Base-by-base conservation (phyloP, 2,329 filamentous ascomycete species). In the Clonostachys solani region DNA sequence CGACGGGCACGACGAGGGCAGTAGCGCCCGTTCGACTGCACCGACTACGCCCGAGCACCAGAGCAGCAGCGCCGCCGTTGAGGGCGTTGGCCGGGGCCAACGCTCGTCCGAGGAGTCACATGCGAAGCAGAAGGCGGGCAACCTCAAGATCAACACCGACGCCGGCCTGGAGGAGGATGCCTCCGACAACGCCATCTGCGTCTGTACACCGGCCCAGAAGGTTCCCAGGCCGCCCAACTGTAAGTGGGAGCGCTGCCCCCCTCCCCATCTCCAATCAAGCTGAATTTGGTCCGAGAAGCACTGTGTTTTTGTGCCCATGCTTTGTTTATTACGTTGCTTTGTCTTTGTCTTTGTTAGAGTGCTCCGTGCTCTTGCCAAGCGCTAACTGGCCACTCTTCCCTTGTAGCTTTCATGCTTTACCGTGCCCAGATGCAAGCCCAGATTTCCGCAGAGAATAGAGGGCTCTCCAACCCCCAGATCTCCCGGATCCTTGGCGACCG, bases 401-500 rank as follows among this genome's bases (percentile, higher is more conserved):
- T 56, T 64, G 60, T 63, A 99, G 94, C 92, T 44, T 99, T 99
- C 72, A 99, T 99, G 55, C 77, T 99, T 57, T 99, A 96, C 72
- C 90, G 94, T 37, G 92, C 97, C 64, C 87, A 95, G 65, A 86
- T 94, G 59, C 92, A 97, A 67, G 83, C 87, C 16, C 76, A 82
- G 43, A 89, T 97, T 44, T 87, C 92, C 36, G 77, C 84, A 46
- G 80, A 89, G 56, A 81, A 96, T 59, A 92, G 92, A n/a, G 88
- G 90, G 41, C 81, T 96, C 54, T 85, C 92, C 42, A 97, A 97
- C 67, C 92, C 92, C 4, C 90, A 96, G 45, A 95, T 97, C 57
- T 96, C 92, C 54, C 96, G 96, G 69, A 95, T 97, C 57, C 95
- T 97, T 56, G 92, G 92, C 45, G 83, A 90, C 64, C 86, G 92